phyloP scores from a whole-genome alignment of 1,139 yeast species.

The Candida sp. region DNA sequence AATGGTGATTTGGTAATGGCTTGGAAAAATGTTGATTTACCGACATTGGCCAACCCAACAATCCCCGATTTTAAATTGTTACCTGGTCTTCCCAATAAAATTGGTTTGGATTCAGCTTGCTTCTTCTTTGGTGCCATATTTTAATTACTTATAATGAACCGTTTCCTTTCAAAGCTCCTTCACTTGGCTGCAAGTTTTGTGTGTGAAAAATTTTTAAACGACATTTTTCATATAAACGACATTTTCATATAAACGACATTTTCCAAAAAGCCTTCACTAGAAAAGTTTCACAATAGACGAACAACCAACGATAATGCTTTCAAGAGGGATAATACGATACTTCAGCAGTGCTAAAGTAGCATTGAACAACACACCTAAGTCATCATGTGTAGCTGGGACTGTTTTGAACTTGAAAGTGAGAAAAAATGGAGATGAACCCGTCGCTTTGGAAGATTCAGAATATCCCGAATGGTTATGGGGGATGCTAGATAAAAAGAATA shows the following conservation, averaged over 20 bases:
- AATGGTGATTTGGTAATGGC: constrained; percentile 67
- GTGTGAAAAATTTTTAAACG: no score
- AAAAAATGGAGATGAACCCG: constrained; percentile 83
- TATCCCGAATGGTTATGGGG: constrained; percentile 97
- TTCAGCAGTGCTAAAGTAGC: not conserved
- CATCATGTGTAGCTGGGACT: constrained; percentile 73
- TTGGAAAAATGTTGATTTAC: constrained; percentile 65
- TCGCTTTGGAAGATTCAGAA: constrained; percentile 82
- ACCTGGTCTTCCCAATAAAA: constrained; percentile 66
- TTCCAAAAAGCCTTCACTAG: not conserved
- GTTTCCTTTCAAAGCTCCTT: not conserved
- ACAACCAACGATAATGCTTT: not conserved
- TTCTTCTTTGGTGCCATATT: constrained; percentile 94
- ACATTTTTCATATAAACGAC: not conserved
- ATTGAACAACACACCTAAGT: constrained; percentile 13
- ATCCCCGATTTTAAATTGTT: constrained; percentile 55
- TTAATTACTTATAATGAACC: not conserved
- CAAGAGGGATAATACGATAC: not conserved
- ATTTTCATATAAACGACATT: not conserved
- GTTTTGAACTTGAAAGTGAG: constrained; percentile 70
- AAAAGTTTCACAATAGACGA: not conserved
- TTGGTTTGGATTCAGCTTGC: constrained; percentile 78
- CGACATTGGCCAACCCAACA: constrained; percentile 77
- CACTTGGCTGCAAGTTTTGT: no score
- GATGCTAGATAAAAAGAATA: constrained; percentile 63